Percentiles rank a stretch among this genome's conserved stretches.
Evolutionary conservation across 176 grass and related monocot genomes (phyloP).

Genomic region (Olyra latifolia): DNA sequence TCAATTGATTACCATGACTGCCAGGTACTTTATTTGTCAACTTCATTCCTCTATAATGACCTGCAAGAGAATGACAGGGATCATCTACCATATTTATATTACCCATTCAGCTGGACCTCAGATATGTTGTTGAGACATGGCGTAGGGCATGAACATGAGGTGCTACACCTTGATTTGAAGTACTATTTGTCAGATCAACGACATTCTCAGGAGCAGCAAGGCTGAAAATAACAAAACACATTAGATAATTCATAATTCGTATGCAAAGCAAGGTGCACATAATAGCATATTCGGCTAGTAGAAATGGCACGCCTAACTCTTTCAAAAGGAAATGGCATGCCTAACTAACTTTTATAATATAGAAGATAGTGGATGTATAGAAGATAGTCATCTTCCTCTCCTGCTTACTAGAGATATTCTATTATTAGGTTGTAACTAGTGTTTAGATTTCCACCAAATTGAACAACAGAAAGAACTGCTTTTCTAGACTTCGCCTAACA

Average conservation of each 20-base stretch:
- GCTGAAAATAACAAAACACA: slow-evolving; percentile 1
- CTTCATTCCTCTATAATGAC: too few relatives aligned
- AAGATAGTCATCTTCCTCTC: not conserved
- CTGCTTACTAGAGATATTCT: not conserved
- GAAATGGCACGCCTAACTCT: not conserved
- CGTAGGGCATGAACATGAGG: too few relatives aligned
- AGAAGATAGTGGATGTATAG: not conserved
- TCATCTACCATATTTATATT: too few relatives aligned
- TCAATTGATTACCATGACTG: too few relatives aligned
- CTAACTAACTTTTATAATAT: not conserved
- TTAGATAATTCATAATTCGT: not conserved
- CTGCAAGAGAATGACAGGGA: too few relatives aligned
- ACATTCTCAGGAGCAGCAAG: not conserved
- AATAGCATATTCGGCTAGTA: not conserved
- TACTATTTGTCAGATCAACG: not conserved
- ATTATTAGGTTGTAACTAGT: too few relatives aligned
- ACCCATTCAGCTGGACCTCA: too few relatives aligned
- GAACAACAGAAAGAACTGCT: not conserved
- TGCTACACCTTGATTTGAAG: slow-evolving; percentile 1
- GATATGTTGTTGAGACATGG: too few relatives aligned
- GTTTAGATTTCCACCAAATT: not conserved
- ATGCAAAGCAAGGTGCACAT: not conserved
- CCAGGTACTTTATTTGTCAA: too few relatives aligned
- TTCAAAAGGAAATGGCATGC: not conserved
- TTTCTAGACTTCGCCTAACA: not conserved